Conservation (phyloP, 1,284 basidiomycete genomes). For the Sporisorium graminicola region DNA sequence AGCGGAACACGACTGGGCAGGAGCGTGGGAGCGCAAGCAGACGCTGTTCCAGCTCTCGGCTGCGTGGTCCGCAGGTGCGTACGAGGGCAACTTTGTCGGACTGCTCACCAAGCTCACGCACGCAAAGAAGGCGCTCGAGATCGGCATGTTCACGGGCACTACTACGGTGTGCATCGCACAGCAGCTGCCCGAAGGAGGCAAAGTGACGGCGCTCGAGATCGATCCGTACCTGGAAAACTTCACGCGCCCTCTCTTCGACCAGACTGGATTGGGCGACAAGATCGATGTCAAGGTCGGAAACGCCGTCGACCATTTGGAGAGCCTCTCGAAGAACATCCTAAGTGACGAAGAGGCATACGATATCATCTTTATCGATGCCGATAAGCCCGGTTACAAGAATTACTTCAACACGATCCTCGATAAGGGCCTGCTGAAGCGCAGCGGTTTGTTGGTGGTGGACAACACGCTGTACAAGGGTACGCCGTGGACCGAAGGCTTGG, state of each 20-base stretch:
- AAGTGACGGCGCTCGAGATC: slow-evolving; percentile 66
- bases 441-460: slow-evolving; percentile 66
- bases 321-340: slow-evolving; percentile 32
- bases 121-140: slow-evolving; percentile 56
- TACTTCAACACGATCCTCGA: slow-evolving; percentile 65
- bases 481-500: slow-evolving; percentile 44
- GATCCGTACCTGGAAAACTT: slow-evolving; percentile 65
- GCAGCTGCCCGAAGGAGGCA: slow-evolving; percentile 42
- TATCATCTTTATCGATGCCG: slow-evolving; percentile 70
- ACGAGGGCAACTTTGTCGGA: slow-evolving; percentile 58
- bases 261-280: slow-evolving; percentile 60
- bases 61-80: slow-evolving; percentile 53
- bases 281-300: slow-evolving; percentile 63
- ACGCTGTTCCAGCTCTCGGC: slow-evolving; percentile 44
- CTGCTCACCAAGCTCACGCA: slow-evolving; percentile 44
- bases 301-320: slow-evolving; percentile 58
- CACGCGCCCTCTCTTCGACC: slow-evolving; percentile 59
- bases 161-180: slow-evolving; percentile 59
- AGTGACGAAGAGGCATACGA: slow-evolving; percentile 61
- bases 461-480: slow-evolving; percentile 68
- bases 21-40: slow-evolving; percentile 33
- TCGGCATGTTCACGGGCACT: slow-evolving; percentile 63
- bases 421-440: slow-evolving; percentile 48
- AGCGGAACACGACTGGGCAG: slow-evolving; percentile 50
- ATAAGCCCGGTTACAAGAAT: slow-evolving; percentile 64